phyloP scores from a whole-genome alignment of 139 green algal genomes.

The Volvox africanus region DNA sequence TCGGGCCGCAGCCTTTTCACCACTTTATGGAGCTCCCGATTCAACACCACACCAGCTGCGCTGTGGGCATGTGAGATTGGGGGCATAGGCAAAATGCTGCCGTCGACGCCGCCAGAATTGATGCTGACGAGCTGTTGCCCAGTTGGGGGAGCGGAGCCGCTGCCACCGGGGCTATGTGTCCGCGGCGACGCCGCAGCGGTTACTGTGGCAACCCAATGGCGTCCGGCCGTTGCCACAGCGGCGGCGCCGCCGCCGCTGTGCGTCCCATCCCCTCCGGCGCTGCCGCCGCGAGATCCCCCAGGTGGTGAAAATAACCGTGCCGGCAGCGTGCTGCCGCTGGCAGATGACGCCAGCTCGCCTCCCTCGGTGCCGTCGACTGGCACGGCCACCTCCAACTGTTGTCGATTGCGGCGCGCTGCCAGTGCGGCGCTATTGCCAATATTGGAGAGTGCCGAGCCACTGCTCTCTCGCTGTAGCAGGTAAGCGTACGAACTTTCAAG shows the following conservation, averaged over 20 bases:
- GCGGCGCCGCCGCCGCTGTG: neutral
- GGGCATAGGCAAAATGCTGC: neutral
- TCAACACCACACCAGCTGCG: neutral
- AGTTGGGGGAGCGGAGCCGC: neutral
- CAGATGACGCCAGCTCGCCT: neutral
- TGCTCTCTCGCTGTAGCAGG: neutral
- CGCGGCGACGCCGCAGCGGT: slow-evolving; percentile 30
- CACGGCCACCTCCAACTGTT: neutral
- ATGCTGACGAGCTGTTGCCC: neutral
- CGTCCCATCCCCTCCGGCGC: neutral
- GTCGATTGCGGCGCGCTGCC: neutral
- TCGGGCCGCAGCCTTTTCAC: slow-evolving; percentile 32
- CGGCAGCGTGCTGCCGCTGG: neutral
- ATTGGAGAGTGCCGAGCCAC: neutral
- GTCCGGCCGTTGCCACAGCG: neutral
- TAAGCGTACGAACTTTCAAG: neutral
- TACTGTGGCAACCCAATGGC: slow-evolving; percentile 2
- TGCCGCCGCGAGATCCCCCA: neutral
- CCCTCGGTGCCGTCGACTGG: neutral
- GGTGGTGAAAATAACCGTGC: neutral
- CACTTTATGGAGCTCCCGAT: slow-evolving; percentile 35
- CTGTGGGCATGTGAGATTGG: neutral
- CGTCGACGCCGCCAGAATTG: neutral
- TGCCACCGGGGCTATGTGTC: neutral
- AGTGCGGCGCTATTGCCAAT: too few species aligned